These are phyloP conservation scores for Pittosporum tobira DNA, from an alignment of 129 eudicot species.

Conservation along the genomic window DNA sequence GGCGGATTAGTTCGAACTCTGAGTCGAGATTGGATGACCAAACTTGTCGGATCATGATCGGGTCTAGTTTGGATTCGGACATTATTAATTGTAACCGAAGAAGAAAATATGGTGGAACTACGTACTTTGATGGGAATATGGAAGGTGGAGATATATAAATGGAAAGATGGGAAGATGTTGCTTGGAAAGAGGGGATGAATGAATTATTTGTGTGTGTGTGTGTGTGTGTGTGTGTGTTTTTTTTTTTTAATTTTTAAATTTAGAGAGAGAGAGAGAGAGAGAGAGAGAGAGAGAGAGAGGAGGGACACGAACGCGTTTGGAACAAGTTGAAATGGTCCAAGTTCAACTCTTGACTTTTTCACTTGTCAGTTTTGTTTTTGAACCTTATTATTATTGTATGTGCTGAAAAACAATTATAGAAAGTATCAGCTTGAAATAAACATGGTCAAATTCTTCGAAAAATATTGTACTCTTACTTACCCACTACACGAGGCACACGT, in stretches of 20 bases:
- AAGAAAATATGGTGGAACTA: too few relatives aligned
- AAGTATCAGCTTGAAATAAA: too few relatives aligned
- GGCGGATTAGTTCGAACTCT: conserved; percentile 46
- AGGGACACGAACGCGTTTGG: not conserved
- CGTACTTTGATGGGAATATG: too few relatives aligned
- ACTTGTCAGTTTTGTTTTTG: not conserved
- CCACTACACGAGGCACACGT: too few relatives aligned
- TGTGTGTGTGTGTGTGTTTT: too few relatives aligned
- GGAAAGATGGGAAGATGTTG: conserved; percentile 14
- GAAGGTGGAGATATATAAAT: conserved; percentile 1
- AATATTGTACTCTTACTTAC: too few relatives aligned
- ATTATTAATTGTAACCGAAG: too few relatives aligned
- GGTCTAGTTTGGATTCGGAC: conserved; percentile 14
- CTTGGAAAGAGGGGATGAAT: conserved; percentile 19
- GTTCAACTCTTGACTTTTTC: not conserved
- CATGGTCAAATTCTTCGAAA: too few relatives aligned
- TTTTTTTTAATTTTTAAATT: not conserved
- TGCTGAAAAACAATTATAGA: not conserved
- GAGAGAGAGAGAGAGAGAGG: not conserved
- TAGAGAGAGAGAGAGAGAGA: not conserved
- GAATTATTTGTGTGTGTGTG: not conserved
- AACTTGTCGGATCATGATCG: conserved; percentile 51
- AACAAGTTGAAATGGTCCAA: not conserved
- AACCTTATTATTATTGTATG: too few relatives aligned
- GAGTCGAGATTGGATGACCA: conserved; percentile 56